A percentile compares a stretch with the other conserved stretches of the same genome.
phyloP scores from a whole-genome alignment of 116 monocot species.

The Papilionanthe hybrid region DNA sequence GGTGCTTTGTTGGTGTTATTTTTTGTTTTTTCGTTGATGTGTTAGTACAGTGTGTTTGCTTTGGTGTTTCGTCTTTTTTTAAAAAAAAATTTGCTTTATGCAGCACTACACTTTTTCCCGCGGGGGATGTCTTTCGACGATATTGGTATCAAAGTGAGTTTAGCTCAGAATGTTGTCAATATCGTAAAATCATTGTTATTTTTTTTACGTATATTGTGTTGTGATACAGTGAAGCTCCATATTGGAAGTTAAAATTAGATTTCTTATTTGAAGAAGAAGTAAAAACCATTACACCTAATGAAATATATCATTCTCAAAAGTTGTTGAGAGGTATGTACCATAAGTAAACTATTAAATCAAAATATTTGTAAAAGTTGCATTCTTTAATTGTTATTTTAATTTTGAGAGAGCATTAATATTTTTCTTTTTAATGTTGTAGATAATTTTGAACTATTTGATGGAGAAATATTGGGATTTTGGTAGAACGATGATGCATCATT shows the following conservation, averaged over 20 bases:
- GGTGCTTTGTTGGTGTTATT: no score
- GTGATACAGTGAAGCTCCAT: slow-evolving; percentile 11
- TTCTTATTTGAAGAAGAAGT: not conserved
- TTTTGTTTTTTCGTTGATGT: no score
- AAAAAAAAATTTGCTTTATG: no score
- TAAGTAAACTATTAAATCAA: no score
- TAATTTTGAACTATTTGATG: slow-evolving; percentile 19
- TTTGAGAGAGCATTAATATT: not conserved
- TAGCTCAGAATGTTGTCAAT: no score
- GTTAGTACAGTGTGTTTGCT: no score
- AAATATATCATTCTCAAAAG: not conserved
- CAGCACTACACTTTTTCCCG: no score
- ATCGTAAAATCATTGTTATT: not conserved
- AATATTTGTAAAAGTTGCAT: no score
- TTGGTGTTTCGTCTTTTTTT: no score
- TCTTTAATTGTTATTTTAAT: not conserved
- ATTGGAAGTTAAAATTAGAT: slow-evolving; percentile 14
- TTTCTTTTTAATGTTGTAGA: slow-evolving; percentile 8
- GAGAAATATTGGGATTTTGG: slow-evolving; percentile 12
- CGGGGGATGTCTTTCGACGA: no score
- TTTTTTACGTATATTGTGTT: no score
- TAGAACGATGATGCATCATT: not conserved
- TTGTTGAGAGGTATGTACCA: not conserved
- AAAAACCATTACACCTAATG: not conserved
- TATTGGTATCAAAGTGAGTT: no score